Evolutionary conservation across 1,284 basidiomycete species (phyloP), one percentile per base, ranked within the genome.

Genomic region (Bondarzewia mesenterica): DNA sequence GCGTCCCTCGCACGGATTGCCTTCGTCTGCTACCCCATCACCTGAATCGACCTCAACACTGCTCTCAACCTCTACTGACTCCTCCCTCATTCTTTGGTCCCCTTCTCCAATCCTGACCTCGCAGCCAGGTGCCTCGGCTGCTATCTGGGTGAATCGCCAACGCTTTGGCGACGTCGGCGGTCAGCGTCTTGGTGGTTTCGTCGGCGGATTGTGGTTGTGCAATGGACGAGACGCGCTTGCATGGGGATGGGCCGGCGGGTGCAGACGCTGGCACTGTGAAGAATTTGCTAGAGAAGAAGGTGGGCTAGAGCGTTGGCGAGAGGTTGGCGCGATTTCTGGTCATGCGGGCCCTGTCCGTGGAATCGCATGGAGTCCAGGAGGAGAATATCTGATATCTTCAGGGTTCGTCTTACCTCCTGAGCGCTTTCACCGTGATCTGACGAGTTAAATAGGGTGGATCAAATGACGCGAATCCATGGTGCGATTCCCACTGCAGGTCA

Each of bases 161-260:
- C 82, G 93, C 4, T 97, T 97, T 60, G 93, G 93, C 35, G 91
- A 96, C 54, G 77, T 97, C 40, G 90, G 90, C 21, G 91, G 91
- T 0, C 86, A 90, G 57, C 79, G 92, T 29, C 71, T 96, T 4
- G 90, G 88, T 29, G 87, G 92, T 0, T 95, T 98, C 63, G 84
- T 94, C 44, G 92, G 92, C 2, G 91, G 87, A 0, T 57, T 91
- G 6, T 97, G 93, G 91, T 71, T 70, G 3, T 65, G 57, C 7
- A 59, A 65, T 36, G 82, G 82, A 0, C 57, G 64, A n/a, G 82
- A 86, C 35, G 85, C 82, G 0, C 60, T 93, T 10, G 88, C 87
- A 1, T 89, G 85, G 77, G 93, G 92, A 0, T 97, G 94, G 93
- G 83, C 82, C 44, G 93, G 94, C 23, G 88, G 89, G 3, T 93